Base-by-base conservation (phyloP, 129 eudicot genomes). In the Pulicaria dysenterica region DNA sequence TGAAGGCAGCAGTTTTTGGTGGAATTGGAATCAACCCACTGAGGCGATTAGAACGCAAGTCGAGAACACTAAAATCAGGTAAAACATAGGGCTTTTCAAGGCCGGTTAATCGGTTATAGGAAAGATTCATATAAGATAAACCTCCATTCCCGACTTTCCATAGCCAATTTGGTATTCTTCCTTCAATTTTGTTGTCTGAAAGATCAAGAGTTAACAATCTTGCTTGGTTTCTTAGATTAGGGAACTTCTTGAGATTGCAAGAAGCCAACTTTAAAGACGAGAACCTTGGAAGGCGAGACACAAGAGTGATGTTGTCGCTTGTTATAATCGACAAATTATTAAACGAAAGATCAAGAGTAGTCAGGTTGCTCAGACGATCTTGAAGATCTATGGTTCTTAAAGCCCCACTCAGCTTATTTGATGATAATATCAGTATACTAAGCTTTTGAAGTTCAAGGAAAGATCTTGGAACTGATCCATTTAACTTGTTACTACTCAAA, bases 111-210 rank as follows among this genome's bases (percentile, higher is more conserved):
- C 8, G 34, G 73, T 89, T 89, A 42, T 8, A 55, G 17, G 96
- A 86, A 79, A 89, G 92, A 64, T 89, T 84, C 75, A 86, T 11
- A 9, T 59, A 64, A 0, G 0, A 1, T 0, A 73, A 79, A 6
- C 12, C 2, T 72, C 77, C 73, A 37, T 55, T 40, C n/a, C 78
- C 84, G 3, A 81, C 51, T 19, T 69, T 19, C 86, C 85, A 86
- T 34, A 89, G 78, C 92, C 93, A 86, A 24, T 14, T 86, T 39
- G 96, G 96, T 65, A 86, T 66, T 39, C 69, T 75, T 61, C 92
- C 91, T 16, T 3, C n/a, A 12, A 89, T 84, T 69, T 80, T 73
- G 69, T 89, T 89, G 62, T 70, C 64, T 24, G 96, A 86, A 75
- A 89, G 88, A 74, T 86, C 96, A 38, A 89, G 66, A 15, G 0